Evolutionary conservation across 768 basidiomycete species (phyloP).

Genomic region (Kwoniella dejecticola): DNA sequence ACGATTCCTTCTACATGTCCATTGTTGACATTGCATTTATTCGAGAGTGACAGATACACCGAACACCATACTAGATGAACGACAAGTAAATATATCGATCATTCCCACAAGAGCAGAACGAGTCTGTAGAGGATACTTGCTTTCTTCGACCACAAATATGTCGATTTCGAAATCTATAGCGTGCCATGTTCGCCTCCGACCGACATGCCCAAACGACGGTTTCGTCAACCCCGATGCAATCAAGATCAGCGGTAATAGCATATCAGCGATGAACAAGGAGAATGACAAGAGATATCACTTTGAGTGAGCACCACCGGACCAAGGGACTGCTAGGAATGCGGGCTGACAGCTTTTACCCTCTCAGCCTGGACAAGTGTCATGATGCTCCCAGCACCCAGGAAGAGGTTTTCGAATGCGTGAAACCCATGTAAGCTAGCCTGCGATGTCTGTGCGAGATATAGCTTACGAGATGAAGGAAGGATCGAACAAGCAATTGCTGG

Average conservation of each 20-base stretch:
- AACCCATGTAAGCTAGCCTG: conserved; percentile 60
- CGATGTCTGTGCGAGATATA: not conserved
- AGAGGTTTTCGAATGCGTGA: conserved; percentile 73
- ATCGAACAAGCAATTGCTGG: conserved; percentile 77
- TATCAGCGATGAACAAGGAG: conserved; percentile 10
- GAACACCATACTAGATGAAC: no score
- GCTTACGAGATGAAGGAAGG: conserved; percentile 13
- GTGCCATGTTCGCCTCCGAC: conserved; percentile 17
- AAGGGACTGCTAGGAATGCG: no score
- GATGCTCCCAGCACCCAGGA: conserved; percentile 70
- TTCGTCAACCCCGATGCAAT: conserved; percentile 10
- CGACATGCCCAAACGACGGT: conserved; percentile 1
- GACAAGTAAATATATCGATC: no score
- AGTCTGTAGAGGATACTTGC: no score
- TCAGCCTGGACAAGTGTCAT: conserved; percentile 78
- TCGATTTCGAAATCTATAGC: conserved; percentile 7
- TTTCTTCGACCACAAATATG: no score
- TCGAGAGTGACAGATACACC: no score
- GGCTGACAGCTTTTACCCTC: no score
- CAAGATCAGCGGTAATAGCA: conserved; percentile 12
- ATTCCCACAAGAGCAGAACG: no score
- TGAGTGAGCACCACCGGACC: conserved; percentile 8
- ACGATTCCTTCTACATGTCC: conserved; percentile 3
- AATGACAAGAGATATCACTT: conserved; percentile 23
- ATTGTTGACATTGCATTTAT: conserved; percentile 1